Percentiles rank a stretch among this genome's conserved stretches.
phyloP scores from a whole-genome alignment of 2,329 filamentous ascomycete genomes.

The Ophiocordyceps robertsii region DNA sequence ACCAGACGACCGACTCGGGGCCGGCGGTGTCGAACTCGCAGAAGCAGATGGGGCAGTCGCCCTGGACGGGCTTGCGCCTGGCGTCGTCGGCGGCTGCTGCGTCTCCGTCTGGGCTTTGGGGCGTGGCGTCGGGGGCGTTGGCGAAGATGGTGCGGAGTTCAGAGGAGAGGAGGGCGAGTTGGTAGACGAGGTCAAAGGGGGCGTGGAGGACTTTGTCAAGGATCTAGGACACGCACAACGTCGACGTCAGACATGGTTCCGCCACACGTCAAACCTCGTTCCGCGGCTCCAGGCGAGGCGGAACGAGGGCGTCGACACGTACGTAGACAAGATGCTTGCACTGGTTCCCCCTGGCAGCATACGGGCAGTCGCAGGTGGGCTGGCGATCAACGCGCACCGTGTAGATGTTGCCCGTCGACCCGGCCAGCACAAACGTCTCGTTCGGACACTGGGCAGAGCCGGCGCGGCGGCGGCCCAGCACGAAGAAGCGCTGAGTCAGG shows the following conservation, averaged over 20 bases:
- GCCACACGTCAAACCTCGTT: neutral
- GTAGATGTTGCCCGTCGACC: slow-evolving; percentile 54
- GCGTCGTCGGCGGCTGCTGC: slow-evolving; percentile 1
- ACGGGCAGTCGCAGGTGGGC: slow-evolving; percentile 42
- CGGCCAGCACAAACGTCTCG: slow-evolving; percentile 45
- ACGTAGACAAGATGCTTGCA: slow-evolving; percentile 55
- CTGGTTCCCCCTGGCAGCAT: slow-evolving; percentile 37
- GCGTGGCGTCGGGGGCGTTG: slow-evolving; percentile 14
- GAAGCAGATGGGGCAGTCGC: slow-evolving; percentile 45
- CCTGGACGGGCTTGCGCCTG: slow-evolving; percentile 35
- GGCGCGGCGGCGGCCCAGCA: slow-evolving; percentile 24
- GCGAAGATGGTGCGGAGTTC: slow-evolving; percentile 48
- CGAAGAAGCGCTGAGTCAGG: slow-evolving; percentile 29
- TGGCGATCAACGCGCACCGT: slow-evolving; percentile 36
- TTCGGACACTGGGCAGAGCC: slow-evolving; percentile 24
- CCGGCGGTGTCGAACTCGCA: slow-evolving; percentile 25
- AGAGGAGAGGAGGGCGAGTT: slow-evolving; percentile 42
- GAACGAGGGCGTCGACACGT: slow-evolving; percentile 1
- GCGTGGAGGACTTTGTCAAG: slow-evolving; percentile 47
- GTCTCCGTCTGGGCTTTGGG: slow-evolving; percentile 19
- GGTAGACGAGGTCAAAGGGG: slow-evolving; percentile 41
- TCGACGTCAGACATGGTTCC: no score
- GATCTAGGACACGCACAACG: slow-evolving; percentile 20
- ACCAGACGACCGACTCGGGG: slow-evolving; percentile 32
- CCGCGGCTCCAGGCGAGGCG: no score